These are phyloP conservation scores for Rhazya stricta DNA, from an alignment of 257 asterid species.

Conservation along the genomic window DNA sequence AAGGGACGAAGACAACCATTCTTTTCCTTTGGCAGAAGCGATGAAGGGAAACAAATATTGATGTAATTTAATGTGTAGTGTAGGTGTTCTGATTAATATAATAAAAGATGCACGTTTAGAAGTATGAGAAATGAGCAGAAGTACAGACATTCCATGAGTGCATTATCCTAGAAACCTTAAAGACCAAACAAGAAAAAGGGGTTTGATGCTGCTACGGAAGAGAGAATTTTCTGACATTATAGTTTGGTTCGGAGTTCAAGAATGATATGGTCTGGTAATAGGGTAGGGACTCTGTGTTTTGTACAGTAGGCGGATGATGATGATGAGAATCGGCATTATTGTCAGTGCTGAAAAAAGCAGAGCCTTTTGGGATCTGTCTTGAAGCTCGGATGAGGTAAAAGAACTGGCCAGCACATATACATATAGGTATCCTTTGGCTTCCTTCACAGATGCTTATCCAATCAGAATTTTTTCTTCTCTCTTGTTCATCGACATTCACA, in stretches of 20 bases:
- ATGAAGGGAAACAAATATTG: not conserved
- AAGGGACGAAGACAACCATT: too few relatives aligned
- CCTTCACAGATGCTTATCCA: not conserved
- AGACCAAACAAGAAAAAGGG: not conserved
- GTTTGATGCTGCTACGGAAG: not conserved
- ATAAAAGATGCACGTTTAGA: not conserved
- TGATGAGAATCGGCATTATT: conserved; percentile 8
- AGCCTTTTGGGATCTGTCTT: conserved; percentile 5
- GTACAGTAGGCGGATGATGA: too few relatives aligned
- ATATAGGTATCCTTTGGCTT: not conserved
- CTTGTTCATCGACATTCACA: not conserved
- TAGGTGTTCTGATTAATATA: too few relatives aligned
- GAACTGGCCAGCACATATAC: conserved; percentile 11
- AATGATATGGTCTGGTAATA: not conserved
- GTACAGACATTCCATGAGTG: not conserved
- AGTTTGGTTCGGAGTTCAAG: conserved; percentile 3
- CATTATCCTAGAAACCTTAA: not conserved
- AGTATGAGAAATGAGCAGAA: not conserved
- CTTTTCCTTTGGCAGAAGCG: too few relatives aligned
- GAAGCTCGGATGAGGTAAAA: not conserved
- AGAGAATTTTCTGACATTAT: conserved; percentile 3
- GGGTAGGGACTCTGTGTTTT: not conserved
- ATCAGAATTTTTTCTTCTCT: not conserved
- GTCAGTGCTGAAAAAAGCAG: not conserved
- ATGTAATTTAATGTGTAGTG: too few relatives aligned